Conservation (phyloP, 2,329 filamentous ascomycete genomes). For the Magnaporthiopsis rhizophila region DNA sequence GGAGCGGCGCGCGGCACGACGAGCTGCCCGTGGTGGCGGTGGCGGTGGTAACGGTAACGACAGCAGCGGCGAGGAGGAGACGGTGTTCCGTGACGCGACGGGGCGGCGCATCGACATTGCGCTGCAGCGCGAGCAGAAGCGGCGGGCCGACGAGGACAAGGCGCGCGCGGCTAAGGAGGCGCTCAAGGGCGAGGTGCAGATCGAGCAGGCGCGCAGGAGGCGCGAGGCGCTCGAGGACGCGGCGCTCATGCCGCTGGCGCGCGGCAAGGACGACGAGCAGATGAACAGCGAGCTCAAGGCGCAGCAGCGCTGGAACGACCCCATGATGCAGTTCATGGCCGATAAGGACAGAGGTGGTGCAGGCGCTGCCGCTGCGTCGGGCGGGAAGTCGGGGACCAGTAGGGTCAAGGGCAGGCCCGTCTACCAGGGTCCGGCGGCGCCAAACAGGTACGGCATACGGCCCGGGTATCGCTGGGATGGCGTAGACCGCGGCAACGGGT, state of each 20-base stretch:
- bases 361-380: constrained; percentile 1
- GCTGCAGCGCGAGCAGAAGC: constrained; percentile 81
- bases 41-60: constrained; percentile 24
- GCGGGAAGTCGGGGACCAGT: constrained; percentile 14
- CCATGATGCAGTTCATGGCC: constrained; percentile 71
- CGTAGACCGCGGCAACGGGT: constrained; percentile 87
- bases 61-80: constrained; percentile 54
- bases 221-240: constrained; percentile 70
- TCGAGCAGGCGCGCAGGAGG: constrained; percentile 54
- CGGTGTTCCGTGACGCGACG: constrained; percentile 90
- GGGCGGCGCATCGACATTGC: constrained; percentile 89
- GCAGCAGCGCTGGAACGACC: constrained; percentile 83
- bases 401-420: constrained; percentile 43
- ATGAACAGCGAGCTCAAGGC: constrained; percentile 79
- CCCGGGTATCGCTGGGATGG: constrained; percentile 96
- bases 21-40: constrained; percentile 30
- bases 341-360: constrained; percentile 30
- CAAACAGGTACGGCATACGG: constrained; percentile 88
- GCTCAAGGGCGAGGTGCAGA: constrained; percentile 79
- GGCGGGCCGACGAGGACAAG: constrained; percentile 54
- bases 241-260: constrained; percentile 70
- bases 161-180: constrained; percentile 60
- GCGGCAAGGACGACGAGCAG: constrained; percentile 74
- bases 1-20: constrained; percentile 24
- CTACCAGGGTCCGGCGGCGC: constrained; percentile 73